A percentile compares a stretch with the other conserved stretches of the same genome.
phyloP scores from a whole-genome alignment of 306 rosid species.

The Glycine soja region DNA sequence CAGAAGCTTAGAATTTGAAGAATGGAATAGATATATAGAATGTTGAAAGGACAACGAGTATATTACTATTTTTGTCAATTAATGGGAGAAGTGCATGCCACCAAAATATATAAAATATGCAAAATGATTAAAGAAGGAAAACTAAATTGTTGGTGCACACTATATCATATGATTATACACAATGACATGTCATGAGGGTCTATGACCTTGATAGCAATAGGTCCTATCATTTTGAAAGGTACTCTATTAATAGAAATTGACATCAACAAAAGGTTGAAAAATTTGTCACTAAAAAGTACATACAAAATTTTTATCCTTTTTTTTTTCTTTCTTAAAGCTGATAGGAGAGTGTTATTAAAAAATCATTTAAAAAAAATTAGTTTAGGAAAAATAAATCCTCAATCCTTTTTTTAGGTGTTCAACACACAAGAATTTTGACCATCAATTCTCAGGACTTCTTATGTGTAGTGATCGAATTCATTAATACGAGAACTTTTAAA shows the following conservation, averaged over 20 bases:
- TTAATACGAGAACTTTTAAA: too few species aligned
- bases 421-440: too few species aligned
- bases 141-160: conserved; percentile 5
- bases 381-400: too few species aligned
- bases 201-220: conserved; percentile 39
- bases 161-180: too few species aligned
- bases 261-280: conserved; percentile 17
- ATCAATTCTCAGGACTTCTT: too few species aligned
- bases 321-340: not conserved
- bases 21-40: conserved; percentile 7
- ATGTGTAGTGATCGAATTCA: too few species aligned
- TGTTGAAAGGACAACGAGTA: not conserved
- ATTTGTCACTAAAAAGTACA: conserved; percentile 8
- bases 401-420: too few species aligned
- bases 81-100: conserved; percentile 25
- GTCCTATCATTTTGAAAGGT: conserved; percentile 47
- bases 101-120: conserved; percentile 13
- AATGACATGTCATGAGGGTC: conserved; percentile 42
- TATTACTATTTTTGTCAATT: conserved; percentile 19
- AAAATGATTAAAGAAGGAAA: not conserved
- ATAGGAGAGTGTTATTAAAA: not conserved
- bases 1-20: conserved; percentile 36
- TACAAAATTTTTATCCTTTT: not conserved
- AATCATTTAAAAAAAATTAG: too few species aligned
- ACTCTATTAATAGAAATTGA: conserved; percentile 30